phyloP scores from a whole-genome alignment of 805 yeast species.

The Metschnikowia gruessii region DNA sequence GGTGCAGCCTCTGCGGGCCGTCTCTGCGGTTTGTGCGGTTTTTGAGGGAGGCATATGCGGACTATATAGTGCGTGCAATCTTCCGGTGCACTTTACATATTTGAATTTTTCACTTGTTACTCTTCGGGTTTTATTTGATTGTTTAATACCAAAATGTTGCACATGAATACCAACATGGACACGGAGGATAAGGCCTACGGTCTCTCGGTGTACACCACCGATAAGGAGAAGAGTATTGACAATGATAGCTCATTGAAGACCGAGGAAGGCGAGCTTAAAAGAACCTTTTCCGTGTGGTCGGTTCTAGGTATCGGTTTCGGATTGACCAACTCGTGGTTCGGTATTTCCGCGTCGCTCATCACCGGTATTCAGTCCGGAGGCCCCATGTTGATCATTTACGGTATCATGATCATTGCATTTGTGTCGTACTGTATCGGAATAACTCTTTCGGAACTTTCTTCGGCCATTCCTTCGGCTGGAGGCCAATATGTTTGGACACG shows the following conservation, averaged over 20 bases:
- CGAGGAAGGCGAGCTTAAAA: constrained; percentile 25
- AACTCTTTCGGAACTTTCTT: constrained; percentile 38
- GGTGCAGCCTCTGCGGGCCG: neutral
- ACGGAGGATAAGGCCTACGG: constrained; percentile 12
- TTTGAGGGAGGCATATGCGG: neutral
- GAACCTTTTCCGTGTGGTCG: constrained; percentile 40
- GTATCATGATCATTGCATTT: constrained; percentile 37
- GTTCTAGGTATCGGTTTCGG: constrained; percentile 42
- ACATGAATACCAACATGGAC: neutral
- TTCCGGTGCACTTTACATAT: no score
- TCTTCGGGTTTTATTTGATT: no score
- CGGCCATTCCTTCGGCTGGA: constrained; percentile 42
- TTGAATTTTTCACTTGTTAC: neutral
- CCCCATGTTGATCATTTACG: constrained; percentile 40
- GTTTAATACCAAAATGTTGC: constrained; percentile 2
- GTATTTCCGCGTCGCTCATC: constrained; percentile 39
- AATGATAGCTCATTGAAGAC: constrained; percentile 7
- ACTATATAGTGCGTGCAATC: neutral
- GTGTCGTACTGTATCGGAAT: constrained; percentile 38
- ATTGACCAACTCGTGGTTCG: constrained; percentile 44
- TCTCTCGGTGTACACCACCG: constrained; percentile 12
- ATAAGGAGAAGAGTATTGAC: constrained; percentile 14
- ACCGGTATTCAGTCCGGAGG: constrained; percentile 44
- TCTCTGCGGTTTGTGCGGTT: neutral
- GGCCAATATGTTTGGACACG: constrained; percentile 45